These are phyloP conservation scores for Basidiobolus meristosporus DNA, from an alignment of 371 early-diverging fungal genomes.

Conservation along the genomic window DNA sequence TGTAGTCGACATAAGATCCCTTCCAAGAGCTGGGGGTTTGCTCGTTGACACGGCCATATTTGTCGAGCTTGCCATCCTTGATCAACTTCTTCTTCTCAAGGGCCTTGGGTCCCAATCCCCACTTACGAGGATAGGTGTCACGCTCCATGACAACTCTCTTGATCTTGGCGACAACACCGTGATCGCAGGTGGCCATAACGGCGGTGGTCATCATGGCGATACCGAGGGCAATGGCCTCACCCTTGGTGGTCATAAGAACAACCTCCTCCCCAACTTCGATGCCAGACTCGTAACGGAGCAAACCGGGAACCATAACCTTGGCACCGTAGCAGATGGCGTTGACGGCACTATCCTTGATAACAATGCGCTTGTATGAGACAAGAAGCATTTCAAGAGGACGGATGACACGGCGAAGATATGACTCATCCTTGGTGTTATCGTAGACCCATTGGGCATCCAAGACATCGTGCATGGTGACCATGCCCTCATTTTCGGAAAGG, in stretches of 20 bases:
- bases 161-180: slow-evolving; percentile 94
- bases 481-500: slow-evolving; percentile 78
- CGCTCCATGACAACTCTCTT: slow-evolving; percentile 99
- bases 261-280: slow-evolving; percentile 92
- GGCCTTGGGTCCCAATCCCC: slow-evolving; percentile 95
- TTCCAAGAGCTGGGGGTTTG: slow-evolving; percentile 62
- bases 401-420: slow-evolving; percentile 87
- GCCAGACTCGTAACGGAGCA: slow-evolving; percentile 91
- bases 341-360: slow-evolving; percentile 98
- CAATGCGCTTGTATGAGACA: slow-evolving; percentile 90
- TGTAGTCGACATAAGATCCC: slow-evolving; percentile 33
- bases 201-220: slow-evolving; percentile 93
- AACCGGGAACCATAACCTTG: slow-evolving; percentile 95
- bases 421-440: slow-evolving; percentile 89
- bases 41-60: slow-evolving; percentile 77
- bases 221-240: slow-evolving; percentile 97
- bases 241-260: slow-evolving; percentile 98
- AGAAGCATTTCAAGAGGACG: slow-evolving; percentile 95
- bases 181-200: slow-evolving; percentile 84
- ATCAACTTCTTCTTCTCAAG: slow-evolving; percentile 91
- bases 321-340: slow-evolving; percentile 99
- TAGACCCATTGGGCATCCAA: slow-evolving; percentile 97
- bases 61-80: slow-evolving; percentile 92
- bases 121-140: slow-evolving; percentile 93
- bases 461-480: slow-evolving; percentile 99